A percentile compares a stretch with the other conserved stretches of the same genome.
Conservation (phyloP, 208 protist species). For the Crithidia brevicula region DNA sequence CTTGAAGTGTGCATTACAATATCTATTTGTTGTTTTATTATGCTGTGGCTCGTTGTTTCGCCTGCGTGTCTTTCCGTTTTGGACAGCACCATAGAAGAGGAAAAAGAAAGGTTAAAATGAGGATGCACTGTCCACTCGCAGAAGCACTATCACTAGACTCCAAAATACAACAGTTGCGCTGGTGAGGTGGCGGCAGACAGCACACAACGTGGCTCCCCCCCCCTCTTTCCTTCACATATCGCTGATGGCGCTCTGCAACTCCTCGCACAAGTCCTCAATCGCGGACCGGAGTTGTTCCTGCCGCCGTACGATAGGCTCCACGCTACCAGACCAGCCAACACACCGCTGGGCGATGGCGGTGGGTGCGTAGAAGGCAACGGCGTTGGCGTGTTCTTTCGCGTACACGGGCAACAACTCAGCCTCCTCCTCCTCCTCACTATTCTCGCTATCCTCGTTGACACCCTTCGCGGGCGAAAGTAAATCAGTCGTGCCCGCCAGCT, state of each 20-base stretch:
- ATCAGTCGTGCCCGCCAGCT: slow-evolving; percentile 5
- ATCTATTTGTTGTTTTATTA: no score
- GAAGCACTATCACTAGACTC: no score
- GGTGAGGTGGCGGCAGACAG: no score
- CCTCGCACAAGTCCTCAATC: slow-evolving; percentile 47
- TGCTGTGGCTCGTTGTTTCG: no score
- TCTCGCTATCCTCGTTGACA: no score
- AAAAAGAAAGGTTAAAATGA: no score
- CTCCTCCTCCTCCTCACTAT: slow-evolving; percentile 16
- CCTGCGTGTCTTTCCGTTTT: no score
- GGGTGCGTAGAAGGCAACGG: slow-evolving; percentile 30
- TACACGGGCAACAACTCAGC: slow-evolving; percentile 19
- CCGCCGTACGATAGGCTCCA: slow-evolving; percentile 19
- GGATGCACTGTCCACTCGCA: no score
- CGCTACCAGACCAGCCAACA: slow-evolving; percentile 28
- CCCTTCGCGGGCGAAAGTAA: background rate
- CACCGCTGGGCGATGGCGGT: slow-evolving; percentile 31
- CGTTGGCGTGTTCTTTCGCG: background rate
- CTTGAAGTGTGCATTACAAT: no score
- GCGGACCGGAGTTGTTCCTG: slow-evolving; percentile 27
- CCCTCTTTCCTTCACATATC: slow-evolving; percentile 10
- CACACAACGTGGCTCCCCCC: background rate
- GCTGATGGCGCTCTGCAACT: slow-evolving; percentile 55
- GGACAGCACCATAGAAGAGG: no score
- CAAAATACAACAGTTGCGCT: no score